Percentiles rank a stretch among this genome's conserved stretches.
Evolutionary conservation across 768 basidiomycete species (phyloP).

Genomic region (Naematelia encephala): DNA sequence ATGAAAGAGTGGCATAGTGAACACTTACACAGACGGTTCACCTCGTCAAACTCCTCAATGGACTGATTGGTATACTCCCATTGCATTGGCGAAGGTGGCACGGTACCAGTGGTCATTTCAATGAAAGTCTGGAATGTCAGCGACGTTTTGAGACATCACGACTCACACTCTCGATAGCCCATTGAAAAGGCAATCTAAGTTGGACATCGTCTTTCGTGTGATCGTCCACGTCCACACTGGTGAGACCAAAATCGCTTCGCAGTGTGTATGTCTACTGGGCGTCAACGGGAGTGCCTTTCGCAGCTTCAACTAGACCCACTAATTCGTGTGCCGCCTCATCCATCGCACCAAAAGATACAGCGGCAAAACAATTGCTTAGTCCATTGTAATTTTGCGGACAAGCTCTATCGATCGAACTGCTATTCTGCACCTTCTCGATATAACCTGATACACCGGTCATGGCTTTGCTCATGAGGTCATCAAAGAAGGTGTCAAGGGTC

Average conservation of each 20-base stretch:
- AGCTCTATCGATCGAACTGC: slow-evolving; percentile 56
- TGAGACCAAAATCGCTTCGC: slow-evolving; percentile 63
- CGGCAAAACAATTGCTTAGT: slow-evolving; percentile 69
- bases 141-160: not conserved
- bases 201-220: slow-evolving; percentile 68
- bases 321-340: slow-evolving; percentile 51
- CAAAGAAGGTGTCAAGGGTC: slow-evolving; percentile 55
- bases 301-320: slow-evolving; percentile 52
- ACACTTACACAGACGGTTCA: slow-evolving; percentile 60
- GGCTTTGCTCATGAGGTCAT: slow-evolving; percentile 62
- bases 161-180: slow-evolving; percentile 70
- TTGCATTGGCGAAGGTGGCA: slow-evolving; percentile 61
- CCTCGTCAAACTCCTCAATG: slow-evolving; percentile 61
- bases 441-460: slow-evolving; percentile 57
- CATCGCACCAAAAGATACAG: slow-evolving; percentile 58
- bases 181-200: slow-evolving; percentile 66
- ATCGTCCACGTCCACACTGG: slow-evolving; percentile 62
- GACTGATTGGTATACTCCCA: slow-evolving; percentile 71
- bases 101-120: slow-evolving; percentile 61
- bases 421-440: slow-evolving; percentile 57
- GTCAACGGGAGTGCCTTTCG: not conserved
- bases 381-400: slow-evolving; percentile 74
- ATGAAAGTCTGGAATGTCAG: slow-evolving; percentile 62
- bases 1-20: no score
- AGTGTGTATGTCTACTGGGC: slow-evolving; percentile 62